Conservation (phyloP, 495 filamentous ascomycete species). For the Podospora anserina region DNA sequence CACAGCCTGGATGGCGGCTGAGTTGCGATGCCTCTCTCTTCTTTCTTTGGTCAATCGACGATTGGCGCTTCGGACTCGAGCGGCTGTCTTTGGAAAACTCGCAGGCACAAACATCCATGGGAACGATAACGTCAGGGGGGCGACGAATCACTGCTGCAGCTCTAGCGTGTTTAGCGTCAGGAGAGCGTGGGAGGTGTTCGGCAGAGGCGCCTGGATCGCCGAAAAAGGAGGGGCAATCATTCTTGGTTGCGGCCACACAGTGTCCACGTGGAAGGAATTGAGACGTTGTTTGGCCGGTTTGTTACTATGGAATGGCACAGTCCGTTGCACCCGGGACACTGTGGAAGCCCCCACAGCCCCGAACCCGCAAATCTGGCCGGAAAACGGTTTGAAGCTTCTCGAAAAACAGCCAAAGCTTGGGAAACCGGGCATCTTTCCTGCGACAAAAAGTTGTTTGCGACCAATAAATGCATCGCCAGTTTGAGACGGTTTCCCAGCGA, state of each 20-base stretch:
- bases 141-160: conserved; percentile 17
- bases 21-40: conserved; percentile 19
- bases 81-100: conserved; percentile 3
- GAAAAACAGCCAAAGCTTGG: background rate
- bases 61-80: background rate
- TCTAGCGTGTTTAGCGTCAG: conserved; percentile 15
- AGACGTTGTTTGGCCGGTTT: background rate
- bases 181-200: background rate
- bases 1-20: conserved; percentile 28
- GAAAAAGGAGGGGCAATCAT: background rate
- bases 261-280: background rate
- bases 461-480: background rate
- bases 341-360: background rate
- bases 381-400: conserved; percentile 6
- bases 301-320: background rate
- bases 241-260: background rate
- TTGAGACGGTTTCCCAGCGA: background rate
- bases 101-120: background rate
- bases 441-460: background rate
- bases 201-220: conserved; percentile 14
- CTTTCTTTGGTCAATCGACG: conserved; percentile 5
- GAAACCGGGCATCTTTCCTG: background rate
- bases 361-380: conserved; percentile 3
- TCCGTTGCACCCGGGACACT: background rate
- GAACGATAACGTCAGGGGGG: conserved; percentile 13